These are phyloP conservation scores for Leccinellum rugosiceps DNA, from an alignment of 768 basidiomycete genomes.

Conservation along the genomic window DNA sequence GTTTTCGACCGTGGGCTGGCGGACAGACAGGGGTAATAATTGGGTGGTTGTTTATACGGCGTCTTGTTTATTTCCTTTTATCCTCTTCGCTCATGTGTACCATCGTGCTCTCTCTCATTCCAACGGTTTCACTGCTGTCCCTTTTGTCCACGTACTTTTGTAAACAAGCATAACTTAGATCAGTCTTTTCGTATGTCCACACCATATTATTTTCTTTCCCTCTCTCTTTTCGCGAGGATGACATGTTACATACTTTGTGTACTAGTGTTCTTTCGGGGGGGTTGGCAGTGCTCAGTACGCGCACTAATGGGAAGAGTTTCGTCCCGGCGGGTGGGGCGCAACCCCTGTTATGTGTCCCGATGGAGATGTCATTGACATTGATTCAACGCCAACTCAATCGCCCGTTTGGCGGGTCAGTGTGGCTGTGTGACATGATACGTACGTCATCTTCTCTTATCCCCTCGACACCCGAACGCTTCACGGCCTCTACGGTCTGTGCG, in stretches of 20 bases:
- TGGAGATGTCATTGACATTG: not conserved
- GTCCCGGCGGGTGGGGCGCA: not conserved
- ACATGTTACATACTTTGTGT: not conserved
- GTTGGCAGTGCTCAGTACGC: not conserved
- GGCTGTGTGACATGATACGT: not conserved
- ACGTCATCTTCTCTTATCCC: not conserved
- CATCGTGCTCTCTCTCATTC: conserved; percentile 2
- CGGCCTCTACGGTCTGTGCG: not conserved
- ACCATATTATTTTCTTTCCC: not conserved
- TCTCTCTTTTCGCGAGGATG: not conserved
- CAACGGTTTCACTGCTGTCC: not conserved
- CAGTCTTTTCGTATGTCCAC: not conserved
- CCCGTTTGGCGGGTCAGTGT: not conserved
- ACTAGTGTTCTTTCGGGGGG: not conserved
- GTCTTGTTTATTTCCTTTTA: conserved; percentile 19
- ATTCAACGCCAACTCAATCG: too few relatives aligned
- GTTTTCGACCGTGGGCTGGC: not conserved
- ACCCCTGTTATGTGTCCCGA: not conserved
- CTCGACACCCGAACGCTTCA: not conserved
- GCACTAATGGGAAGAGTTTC: too few relatives aligned
- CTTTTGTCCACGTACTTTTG: not conserved
- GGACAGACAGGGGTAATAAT: not conserved
- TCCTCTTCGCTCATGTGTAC: conserved; percentile 17
- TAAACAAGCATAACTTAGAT: conserved; percentile 7
- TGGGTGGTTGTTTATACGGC: conserved; percentile 2